Evolutionary conservation across 805 yeast species (phyloP).

Genomic region (Metschnikowia chrysomelidarum): DNA sequence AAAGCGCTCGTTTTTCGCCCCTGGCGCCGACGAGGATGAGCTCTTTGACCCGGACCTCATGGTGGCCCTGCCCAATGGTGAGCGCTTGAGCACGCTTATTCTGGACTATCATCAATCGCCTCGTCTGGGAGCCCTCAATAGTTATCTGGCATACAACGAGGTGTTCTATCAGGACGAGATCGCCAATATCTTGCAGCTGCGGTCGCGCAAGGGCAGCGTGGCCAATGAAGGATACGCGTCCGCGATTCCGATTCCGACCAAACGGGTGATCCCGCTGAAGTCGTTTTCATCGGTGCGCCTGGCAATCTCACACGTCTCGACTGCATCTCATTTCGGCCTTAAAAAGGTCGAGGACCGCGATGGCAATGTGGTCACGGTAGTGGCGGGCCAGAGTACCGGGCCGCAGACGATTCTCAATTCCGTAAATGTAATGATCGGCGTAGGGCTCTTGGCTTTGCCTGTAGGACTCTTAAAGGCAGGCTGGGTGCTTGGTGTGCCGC

Average conservation of each 20-base stretch:
- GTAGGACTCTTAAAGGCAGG: conserved; percentile 65
- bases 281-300: conserved; percentile 46
- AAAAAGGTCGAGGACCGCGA: conserved; percentile 66
- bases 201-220: conserved; percentile 30
- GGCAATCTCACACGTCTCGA: conserved; percentile 33
- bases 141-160: conserved; percentile 25
- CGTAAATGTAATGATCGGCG: conserved; percentile 64
- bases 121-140: conserved; percentile 9
- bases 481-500: conserved; percentile 60
- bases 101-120: conserved; percentile 24
- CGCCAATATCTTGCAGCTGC: conserved; percentile 22
- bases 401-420: conserved; percentile 69
- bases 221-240: conserved; percentile 11
- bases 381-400: conserved; percentile 79
- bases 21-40: conserved; percentile 47
- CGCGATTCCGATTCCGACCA: conserved; percentile 27
- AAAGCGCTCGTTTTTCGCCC: conserved; percentile 57
- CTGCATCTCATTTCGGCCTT: conserved; percentile 52
- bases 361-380: conserved; percentile 67
- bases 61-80: conserved; percentile 64
- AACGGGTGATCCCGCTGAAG: conserved; percentile 33
- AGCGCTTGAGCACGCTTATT: conserved; percentile 55
- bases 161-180: conserved; percentile 42
- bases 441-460: conserved; percentile 65
- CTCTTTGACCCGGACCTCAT: conserved; percentile 64